phyloP scores from a whole-genome alignment of 1,284 basidiomycete genomes.

The Sporisorium graminicola region DNA sequence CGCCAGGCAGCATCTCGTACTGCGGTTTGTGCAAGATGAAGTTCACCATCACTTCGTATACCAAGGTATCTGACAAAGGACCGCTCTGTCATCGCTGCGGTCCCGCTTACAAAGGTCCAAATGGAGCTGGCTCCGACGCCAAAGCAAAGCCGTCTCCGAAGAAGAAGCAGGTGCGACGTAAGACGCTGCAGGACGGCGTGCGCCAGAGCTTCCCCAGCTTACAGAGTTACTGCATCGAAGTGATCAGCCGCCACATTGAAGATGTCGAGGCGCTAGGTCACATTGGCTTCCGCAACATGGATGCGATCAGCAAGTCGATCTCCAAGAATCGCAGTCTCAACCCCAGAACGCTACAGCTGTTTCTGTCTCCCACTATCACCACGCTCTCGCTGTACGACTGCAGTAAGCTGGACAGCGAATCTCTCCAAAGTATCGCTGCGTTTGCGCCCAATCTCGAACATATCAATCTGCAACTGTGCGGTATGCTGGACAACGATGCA shows the following conservation, averaged over 20 bases:
- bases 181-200: constrained; percentile 32
- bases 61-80: constrained; percentile 54
- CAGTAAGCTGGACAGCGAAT: constrained; percentile 72
- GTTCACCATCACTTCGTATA: constrained; percentile 84
- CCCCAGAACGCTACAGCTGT: constrained; percentile 80
- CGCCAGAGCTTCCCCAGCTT: constrained; percentile 75
- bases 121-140: constrained; percentile 19
- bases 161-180: constrained; percentile 41
- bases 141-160: constrained; percentile 39
- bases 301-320: constrained; percentile 74
- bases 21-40: constrained; percentile 85
- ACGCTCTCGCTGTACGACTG: constrained; percentile 87
- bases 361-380: constrained; percentile 81
- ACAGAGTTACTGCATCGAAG: constrained; percentile 84
- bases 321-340: constrained; percentile 87
- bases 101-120: constrained; percentile 34
- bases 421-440: constrained; percentile 54
- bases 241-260: constrained; percentile 87
- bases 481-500: constrained; percentile 81
- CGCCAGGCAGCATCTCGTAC: constrained; percentile 82
- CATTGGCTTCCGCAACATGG: constrained; percentile 75
- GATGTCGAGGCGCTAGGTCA: constrained; percentile 90
- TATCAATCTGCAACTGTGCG: constrained; percentile 85
- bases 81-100: constrained; percentile 58
- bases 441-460: constrained; percentile 61